These are phyloP conservation scores for Lecanicillium sp. DNA, from an alignment of 2,329 filamentous ascomycete genomes.

Conservation along the genomic window DNA sequence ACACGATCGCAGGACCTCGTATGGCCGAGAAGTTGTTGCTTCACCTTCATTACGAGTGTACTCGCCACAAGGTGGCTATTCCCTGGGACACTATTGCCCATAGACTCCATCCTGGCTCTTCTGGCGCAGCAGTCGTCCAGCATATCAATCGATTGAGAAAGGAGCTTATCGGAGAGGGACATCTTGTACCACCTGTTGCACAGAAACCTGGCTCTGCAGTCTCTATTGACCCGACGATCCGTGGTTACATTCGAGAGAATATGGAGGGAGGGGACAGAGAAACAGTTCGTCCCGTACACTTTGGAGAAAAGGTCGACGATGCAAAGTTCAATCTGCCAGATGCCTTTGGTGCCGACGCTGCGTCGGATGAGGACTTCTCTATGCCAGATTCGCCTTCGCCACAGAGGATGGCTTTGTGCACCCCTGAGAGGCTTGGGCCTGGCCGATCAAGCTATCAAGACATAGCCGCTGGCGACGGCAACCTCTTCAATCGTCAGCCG, in stretches of 20 bases:
- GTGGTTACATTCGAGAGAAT: conserved; percentile 24
- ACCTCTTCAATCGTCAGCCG: too few relatives aligned
- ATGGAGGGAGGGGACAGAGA: conserved; percentile 16
- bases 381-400: conserved; percentile 5
- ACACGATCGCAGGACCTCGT: conserved; percentile 27
- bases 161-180: conserved; percentile 28
- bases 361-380: background rate
- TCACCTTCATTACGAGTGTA: conserved; percentile 31
- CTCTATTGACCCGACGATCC: conserved; percentile 17
- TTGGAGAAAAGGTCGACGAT: conserved; percentile 24
- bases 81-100: conserved; percentile 34
- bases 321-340: conserved; percentile 22
- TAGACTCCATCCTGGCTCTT: conserved; percentile 31
- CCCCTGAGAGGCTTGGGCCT: too few relatives aligned
- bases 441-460: too few relatives aligned
- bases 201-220: conserved; percentile 17
- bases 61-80: conserved; percentile 21
- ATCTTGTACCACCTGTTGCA: conserved; percentile 29
- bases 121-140: conserved; percentile 29
- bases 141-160: conserved; percentile 26
- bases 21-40: conserved; percentile 39
- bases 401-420: background rate
- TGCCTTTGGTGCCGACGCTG: conserved; percentile 8
- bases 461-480: too few relatives aligned
- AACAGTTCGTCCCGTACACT: conserved; percentile 21